Conservation (phyloP, 2,329 filamentous ascomycete species). For the Plenodomus tracheiphilus region DNA sequence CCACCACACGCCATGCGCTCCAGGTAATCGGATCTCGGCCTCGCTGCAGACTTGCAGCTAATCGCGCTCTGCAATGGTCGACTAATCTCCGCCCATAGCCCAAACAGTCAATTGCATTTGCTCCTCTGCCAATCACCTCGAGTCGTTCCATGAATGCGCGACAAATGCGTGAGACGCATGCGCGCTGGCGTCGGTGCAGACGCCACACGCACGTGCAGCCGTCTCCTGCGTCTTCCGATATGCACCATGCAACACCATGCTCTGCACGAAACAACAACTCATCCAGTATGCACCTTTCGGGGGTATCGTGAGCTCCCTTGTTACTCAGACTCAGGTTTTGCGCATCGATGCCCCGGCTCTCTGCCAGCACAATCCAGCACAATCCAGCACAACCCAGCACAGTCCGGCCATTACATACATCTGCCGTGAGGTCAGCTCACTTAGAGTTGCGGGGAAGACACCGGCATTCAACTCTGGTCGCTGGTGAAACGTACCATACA, state of each 20-base stretch:
- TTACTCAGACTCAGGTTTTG: neutral
- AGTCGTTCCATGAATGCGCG: slow-evolving; percentile 4
- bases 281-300: too few species aligned
- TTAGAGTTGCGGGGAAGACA: slow-evolving; percentile 4
- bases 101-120: slow-evolving; percentile 5
- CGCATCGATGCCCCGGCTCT: neutral
- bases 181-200: slow-evolving; percentile 1
- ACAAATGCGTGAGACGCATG: slow-evolving; percentile 2
- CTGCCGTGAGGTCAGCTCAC: slow-evolving; percentile 1
- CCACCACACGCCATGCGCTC: neutral
- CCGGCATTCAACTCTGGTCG: slow-evolving; percentile 7
- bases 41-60: slow-evolving; percentile 3
- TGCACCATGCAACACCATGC: neutral
- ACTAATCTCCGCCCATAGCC: slow-evolving; percentile 21
- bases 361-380: neutral
- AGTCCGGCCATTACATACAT: too few species aligned
- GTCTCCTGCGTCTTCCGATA: neutral
- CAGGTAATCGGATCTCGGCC: slow-evolving; percentile 1
- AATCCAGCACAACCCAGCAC: neutral
- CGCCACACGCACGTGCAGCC: slow-evolving; percentile 10
- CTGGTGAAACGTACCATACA: slow-evolving; percentile 10
- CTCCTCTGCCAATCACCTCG: slow-evolving; percentile 14
- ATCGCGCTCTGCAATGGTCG: neutral
- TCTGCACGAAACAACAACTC: neutral
- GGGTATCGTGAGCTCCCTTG: too few species aligned